phyloP scores from a whole-genome alignment of 2,329 filamentous ascomycete genomes.

The Hysterium pulicare region DNA sequence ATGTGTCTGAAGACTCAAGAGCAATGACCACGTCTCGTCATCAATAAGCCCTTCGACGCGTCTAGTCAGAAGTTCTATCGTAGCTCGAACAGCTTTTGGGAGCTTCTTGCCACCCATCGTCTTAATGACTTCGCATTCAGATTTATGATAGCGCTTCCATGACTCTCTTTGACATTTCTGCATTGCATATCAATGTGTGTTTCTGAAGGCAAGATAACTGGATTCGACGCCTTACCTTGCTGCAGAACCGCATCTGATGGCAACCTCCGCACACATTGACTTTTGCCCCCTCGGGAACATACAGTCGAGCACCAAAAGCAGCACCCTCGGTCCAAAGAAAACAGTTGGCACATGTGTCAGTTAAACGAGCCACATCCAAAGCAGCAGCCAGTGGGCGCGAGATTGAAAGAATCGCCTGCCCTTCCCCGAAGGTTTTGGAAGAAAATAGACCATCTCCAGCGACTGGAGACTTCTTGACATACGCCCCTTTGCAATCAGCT shows the following conservation, averaged over 20 bases:
- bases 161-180: constrained; percentile 58
- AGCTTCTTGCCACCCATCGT: constrained; percentile 42
- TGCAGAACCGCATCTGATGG: constrained; percentile 57
- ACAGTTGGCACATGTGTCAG: constrained; percentile 58
- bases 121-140: constrained; percentile 56
- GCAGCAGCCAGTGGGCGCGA: constrained; percentile 53
- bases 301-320: constrained; percentile 27
- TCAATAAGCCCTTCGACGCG: constrained; percentile 36
- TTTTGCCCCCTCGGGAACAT: constrained; percentile 28
- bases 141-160: constrained; percentile 58
- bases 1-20: constrained; percentile 49
- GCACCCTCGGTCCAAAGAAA: constrained; percentile 42
- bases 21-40: constrained; percentile 41
- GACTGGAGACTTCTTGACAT: constrained; percentile 14
- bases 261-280: constrained; percentile 59
- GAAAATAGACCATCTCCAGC: constrained; percentile 56
- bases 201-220: not conserved
- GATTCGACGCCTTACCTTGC: constrained; percentile 48
- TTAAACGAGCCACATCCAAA: constrained; percentile 51
- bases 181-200: not conserved
- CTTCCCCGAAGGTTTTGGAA: constrained; percentile 44
- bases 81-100: constrained; percentile 55
- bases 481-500: constrained; percentile 6
- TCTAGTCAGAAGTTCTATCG: constrained; percentile 52
- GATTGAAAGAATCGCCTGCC: constrained; percentile 49